Base-by-base conservation (phyloP, 75 land plant genomes). In the Selaginella tamariscina region DNA sequence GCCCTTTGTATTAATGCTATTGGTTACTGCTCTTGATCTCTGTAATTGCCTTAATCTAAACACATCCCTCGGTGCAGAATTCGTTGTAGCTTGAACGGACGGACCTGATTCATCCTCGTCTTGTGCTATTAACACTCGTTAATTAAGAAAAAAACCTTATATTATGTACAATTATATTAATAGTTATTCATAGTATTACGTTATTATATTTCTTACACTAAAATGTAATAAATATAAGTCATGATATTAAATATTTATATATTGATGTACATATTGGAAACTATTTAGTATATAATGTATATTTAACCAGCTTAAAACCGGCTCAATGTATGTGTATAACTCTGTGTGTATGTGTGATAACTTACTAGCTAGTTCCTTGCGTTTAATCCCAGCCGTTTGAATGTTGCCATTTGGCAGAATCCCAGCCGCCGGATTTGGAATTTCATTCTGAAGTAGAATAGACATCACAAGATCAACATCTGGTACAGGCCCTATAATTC, bases 81-180 rank as follows among this genome's bases (percentile, higher is more conserved):
- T 32, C 13, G 81, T 86, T 59, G 83, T 85, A n/a, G 82, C 73
- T n/a, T 5, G 5, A 81, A 74, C 26, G 72, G n/a, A n/a, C n/a
- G n/a, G n/a, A n/a, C n/a, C 56, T 9, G 77, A 70, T 24, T 88
- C 94, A 76, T 92, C 94, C 24, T 91, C 96, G 5, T 91, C 97
- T 84, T 86, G 72, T 18, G 28, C 55, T 66, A 57, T n/a, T n/a
- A n/a, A n/a, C n/a, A n/a, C n/a, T n/a, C n/a, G n/a, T 72, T 74
- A 55, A 0, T 20, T 21, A n/a, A n/a, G n/a, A n/a, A n/a, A n/a
- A n/a, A n/a, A n/a, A n/a, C n/a, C n/a, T n/a, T n/a, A n/a, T n/a
- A n/a, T n/a, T n/a, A n/a, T n/a, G n/a, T n/a, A n/a, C n/a, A n/a
- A n/a, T n/a, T n/a, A n/a, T n/a, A n/a, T n/a, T n/a, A n/a, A n/a